Evolutionary conservation across 2,329 filamentous ascomycete genomes (phyloP).

Genomic region (Fusarium annulatum): DNA sequence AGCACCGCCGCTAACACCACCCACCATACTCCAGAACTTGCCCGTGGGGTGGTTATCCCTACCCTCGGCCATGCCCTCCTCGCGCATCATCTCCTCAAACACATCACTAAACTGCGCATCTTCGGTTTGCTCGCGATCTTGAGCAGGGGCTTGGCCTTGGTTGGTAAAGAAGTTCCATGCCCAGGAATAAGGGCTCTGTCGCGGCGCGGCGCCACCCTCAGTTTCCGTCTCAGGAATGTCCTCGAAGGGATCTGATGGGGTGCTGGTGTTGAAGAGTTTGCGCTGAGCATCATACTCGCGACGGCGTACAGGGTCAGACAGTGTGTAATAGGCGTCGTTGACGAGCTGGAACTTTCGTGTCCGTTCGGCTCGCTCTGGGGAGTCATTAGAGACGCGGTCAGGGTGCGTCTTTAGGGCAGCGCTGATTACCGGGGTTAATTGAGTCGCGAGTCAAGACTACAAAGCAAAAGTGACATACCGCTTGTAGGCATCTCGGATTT

Average conservation of each 20-base stretch:
- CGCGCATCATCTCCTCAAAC: conserved; percentile 90
- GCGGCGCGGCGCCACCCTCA: conserved; percentile 53
- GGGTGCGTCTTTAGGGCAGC: conserved; percentile 93
- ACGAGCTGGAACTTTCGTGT: conserved; percentile 92
- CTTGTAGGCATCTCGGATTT: conserved; percentile 96
- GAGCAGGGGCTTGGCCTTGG: conserved; percentile 48
- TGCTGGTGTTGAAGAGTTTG: conserved; percentile 47
- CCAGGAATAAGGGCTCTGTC: conserved; percentile 77
- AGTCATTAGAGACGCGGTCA: conserved; percentile 85
- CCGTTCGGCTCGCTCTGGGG: conserved; percentile 81
- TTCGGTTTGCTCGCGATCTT: conserved; percentile 64
- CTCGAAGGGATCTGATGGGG: conserved; percentile 57
- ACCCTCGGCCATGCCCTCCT: conserved; percentile 84
- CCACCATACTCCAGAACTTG: conserved; percentile 88
- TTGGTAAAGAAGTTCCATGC: conserved; percentile 72
- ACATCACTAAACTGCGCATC: conserved; percentile 88
- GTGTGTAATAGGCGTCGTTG: conserved; percentile 92
- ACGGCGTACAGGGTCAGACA: conserved; percentile 81
- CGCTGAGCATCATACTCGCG: conserved; percentile 84
- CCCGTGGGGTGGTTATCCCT: conserved; percentile 69
- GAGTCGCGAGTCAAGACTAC: background rate
- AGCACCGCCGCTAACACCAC: conserved; percentile 86
- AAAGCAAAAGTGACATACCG: conserved; percentile 61
- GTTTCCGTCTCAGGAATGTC: conserved; percentile 48
- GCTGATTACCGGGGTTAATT: conserved; percentile 56